A percentile compares a stretch with the other conserved stretches of the same genome.
phyloP scores from a whole-genome alignment of 2,329 filamentous ascomycete genomes.

The Davidsoniella eucalypti region DNA sequence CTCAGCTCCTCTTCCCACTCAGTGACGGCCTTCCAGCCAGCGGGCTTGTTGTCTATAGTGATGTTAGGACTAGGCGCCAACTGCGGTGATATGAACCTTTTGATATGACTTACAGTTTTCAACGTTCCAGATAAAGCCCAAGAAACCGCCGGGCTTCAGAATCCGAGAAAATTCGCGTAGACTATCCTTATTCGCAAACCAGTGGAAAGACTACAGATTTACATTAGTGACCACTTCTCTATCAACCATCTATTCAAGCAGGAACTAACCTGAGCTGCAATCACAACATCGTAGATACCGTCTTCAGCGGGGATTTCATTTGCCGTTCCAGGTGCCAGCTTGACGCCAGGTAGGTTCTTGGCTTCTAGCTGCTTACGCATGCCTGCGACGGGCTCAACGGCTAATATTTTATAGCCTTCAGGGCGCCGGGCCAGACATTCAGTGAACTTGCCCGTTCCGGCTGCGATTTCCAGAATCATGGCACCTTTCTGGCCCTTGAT shows the following conservation, averaged over 20 bases:
- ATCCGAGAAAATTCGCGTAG: constrained; percentile 51
- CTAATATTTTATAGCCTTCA: constrained; percentile 43
- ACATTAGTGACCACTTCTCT: neutral
- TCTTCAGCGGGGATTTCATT: constrained; percentile 37
- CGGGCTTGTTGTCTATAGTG: constrained; percentile 44
- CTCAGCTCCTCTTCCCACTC: constrained; percentile 47
- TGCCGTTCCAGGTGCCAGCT: constrained; percentile 40
- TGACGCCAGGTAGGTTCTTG: constrained; percentile 40
- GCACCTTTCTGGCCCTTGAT: constrained; percentile 30
- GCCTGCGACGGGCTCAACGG: constrained; percentile 45
- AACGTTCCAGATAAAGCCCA: constrained; percentile 59
- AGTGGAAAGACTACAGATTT: constrained; percentile 33
- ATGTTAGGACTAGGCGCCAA: neutral
- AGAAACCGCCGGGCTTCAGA: constrained; percentile 39
- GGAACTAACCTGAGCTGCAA: constrained; percentile 48
- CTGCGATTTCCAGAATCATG: constrained; percentile 45
- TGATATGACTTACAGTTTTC: constrained; percentile 42
- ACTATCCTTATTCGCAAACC: constrained; percentile 32
- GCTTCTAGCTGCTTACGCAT: constrained; percentile 45
- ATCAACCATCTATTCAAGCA: neutral
- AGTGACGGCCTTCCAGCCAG: constrained; percentile 35
- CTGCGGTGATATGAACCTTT: neutral
- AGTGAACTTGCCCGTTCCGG: constrained; percentile 57
- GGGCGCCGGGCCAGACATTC: constrained; percentile 39
- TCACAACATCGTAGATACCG: constrained; percentile 45